Conservation (phyloP, 176 grass and related monocot species). For the Ampelocalamus luodianensis region DNA sequence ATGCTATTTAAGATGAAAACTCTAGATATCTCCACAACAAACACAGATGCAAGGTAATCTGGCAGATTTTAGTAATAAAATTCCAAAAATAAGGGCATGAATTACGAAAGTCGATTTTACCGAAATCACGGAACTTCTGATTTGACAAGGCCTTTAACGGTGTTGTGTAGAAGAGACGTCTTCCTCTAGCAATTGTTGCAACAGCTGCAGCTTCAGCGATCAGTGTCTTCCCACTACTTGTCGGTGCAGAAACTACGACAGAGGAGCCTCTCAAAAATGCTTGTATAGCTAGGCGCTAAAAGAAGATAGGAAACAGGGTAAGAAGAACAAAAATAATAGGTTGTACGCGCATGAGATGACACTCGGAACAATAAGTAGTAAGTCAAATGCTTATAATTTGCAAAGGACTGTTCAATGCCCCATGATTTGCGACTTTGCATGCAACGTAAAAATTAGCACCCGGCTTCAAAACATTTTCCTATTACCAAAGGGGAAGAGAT, state of each 20-base stretch:
- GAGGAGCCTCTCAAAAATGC: conserved; percentile 95
- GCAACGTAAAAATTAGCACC: not conserved
- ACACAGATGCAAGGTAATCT: conserved; percentile 14
- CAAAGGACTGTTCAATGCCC: not conserved
- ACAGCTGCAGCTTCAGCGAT: conserved; percentile 96
- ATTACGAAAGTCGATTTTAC: conserved; percentile 46
- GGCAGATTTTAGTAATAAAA: not conserved
- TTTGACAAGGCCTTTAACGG: conserved; percentile 97
- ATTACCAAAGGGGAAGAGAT: not conserved
- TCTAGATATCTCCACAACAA: not conserved
- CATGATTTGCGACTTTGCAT: not conserved
- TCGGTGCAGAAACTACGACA: conserved; percentile 89
- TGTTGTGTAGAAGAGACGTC: conserved; percentile 90
- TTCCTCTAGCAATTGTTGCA: conserved; percentile 82
- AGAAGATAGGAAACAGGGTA: conserved; percentile 44
- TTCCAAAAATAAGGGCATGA: conserved; percentile 19
- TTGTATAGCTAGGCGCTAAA: conserved; percentile 83
- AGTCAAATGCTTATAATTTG: conserved; percentile 1
- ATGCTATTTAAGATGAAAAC: conserved; percentile 10
- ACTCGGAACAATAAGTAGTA: conserved; percentile 12
- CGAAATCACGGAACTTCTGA: conserved; percentile 95
- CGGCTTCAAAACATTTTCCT: conserved; percentile 6
- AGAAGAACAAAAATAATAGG: conserved; percentile 25
- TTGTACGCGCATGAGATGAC: not conserved
- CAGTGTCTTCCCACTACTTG: conserved; percentile 95